phyloP scores from a whole-genome alignment of 305 asterid genomes.

The Fraxinus sp. region DNA sequence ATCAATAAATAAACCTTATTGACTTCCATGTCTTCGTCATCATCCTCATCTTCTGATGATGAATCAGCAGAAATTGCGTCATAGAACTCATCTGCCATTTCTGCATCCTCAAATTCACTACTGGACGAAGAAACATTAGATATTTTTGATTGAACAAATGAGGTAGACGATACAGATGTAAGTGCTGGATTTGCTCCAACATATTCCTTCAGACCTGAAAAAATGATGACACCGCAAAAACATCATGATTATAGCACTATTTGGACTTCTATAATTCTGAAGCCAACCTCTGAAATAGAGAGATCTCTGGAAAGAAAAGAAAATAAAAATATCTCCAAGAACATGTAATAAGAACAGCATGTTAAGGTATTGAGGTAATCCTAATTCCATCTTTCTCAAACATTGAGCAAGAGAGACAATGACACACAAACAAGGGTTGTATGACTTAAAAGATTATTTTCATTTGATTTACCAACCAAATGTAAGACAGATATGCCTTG shows the following conservation, averaged over 20 bases:
- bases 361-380: background rate
- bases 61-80: conserved; percentile 83
- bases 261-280: background rate
- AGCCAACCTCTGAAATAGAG: conserved; percentile 8
- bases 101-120: conserved; percentile 69
- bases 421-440: background rate
- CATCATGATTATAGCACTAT: conserved; percentile 8
- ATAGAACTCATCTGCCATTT: conserved; percentile 75
- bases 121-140: conserved; percentile 50
- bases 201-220: conserved; percentile 89
- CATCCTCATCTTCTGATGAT: conserved; percentile 64
- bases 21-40: conserved; percentile 50
- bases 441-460: background rate
- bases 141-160: conserved; percentile 51
- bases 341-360: background rate
- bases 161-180: conserved; percentile 43
- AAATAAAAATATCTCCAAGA: background rate
- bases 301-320: background rate
- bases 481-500: background rate
- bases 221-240: conserved; percentile 22
- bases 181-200: conserved; percentile 84
- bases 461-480: background rate
- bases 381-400: background rate
- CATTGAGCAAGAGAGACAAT: background rate
- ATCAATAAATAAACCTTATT: conserved; percentile 30